These are phyloP conservation scores for Taxawa tesnikishii DNA, from an alignment of 2,329 filamentous ascomycete species.

Conservation along the genomic window DNA sequence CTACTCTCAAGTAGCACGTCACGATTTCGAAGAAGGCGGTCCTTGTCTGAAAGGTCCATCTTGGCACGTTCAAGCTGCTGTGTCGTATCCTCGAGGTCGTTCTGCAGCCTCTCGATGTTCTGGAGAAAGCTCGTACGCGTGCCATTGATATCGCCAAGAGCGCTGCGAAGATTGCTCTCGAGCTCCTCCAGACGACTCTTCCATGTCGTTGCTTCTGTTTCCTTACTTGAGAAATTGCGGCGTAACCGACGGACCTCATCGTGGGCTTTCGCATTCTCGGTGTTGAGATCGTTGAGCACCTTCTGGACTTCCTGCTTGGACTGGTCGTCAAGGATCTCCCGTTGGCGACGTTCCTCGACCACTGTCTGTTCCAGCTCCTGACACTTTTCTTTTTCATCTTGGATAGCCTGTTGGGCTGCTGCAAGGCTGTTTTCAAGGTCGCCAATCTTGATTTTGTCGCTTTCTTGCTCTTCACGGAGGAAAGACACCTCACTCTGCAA, in stretches of 20 bases:
- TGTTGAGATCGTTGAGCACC: slow-evolving; percentile 83
- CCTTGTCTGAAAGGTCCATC: slow-evolving; percentile 73
- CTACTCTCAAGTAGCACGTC: slow-evolving; percentile 81
- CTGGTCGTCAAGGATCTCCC: slow-evolving; percentile 72
- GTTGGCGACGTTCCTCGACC: slow-evolving; percentile 68
- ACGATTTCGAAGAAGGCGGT: slow-evolving; percentile 77
- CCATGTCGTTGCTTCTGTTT: slow-evolving; percentile 83
- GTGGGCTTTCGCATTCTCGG: slow-evolving; percentile 67
- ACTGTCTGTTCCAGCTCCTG: slow-evolving; percentile 49
- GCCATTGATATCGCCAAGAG: slow-evolving; percentile 76
- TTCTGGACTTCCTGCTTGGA: slow-evolving; percentile 95
- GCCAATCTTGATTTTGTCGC: slow-evolving; percentile 94
- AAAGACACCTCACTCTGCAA: slow-evolving; percentile 90
- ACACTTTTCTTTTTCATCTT: slow-evolving; percentile 66
- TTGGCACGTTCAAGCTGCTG: slow-evolving; percentile 72
- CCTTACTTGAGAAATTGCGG: slow-evolving; percentile 69
- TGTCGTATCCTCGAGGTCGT: slow-evolving; percentile 72
- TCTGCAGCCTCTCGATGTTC: slow-evolving; percentile 72
- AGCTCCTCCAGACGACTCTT: slow-evolving; percentile 83
- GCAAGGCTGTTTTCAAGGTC: slow-evolving; percentile 78
- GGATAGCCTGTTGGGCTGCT: slow-evolving; percentile 64
- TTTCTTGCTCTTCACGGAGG: slow-evolving; percentile 89
- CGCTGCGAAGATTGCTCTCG: slow-evolving; percentile 76
- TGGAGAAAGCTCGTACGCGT: slow-evolving; percentile 76
- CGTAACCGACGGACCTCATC: slow-evolving; percentile 74